A percentile compares a stretch with the other conserved stretches of the same genome.
Evolutionary conservation across 495 filamentous ascomycete genomes (phyloP).

Genomic region (Neurospora sp.): DNA sequence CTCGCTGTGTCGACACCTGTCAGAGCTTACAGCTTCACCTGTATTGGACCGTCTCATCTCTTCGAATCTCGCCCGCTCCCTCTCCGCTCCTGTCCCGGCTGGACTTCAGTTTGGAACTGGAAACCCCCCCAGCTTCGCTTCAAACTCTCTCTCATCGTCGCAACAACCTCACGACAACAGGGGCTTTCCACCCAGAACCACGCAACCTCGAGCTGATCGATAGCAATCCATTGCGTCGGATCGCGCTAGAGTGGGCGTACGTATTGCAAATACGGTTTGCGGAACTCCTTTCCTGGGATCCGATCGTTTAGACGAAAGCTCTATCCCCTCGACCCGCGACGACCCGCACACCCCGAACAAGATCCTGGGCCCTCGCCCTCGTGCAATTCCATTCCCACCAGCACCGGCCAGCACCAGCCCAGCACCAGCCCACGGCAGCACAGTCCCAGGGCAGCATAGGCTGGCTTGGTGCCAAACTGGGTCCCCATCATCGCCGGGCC

Average conservation of each 20-base stretch:
- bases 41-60: not conserved
- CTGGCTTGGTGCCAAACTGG: not conserved
- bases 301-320: not conserved
- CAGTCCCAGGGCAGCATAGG: not conserved
- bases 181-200: conserved; percentile 1
- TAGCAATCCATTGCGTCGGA: conserved; percentile 12
- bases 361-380: conserved; percentile 8
- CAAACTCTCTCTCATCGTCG: conserved; percentile 3
- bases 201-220: conserved; percentile 6
- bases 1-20: not conserved
- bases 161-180: not conserved
- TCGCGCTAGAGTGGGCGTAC: conserved; percentile 9
- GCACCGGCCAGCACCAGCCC: not conserved
- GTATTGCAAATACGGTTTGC: conserved; percentile 1
- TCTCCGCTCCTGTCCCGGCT: not conserved
- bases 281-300: not conserved
- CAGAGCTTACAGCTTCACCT: not conserved
- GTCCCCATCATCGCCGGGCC: not conserved
- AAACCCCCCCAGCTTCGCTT: not conserved
- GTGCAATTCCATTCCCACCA: not conserved
- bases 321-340: not conserved
- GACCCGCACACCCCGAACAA: conserved; percentile 15
- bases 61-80: not conserved
- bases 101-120: conserved; percentile 1
- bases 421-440: not conserved